phyloP scores from a whole-genome alignment of 73 alveolate genomes.

The Uronychia setigera region DNA sequence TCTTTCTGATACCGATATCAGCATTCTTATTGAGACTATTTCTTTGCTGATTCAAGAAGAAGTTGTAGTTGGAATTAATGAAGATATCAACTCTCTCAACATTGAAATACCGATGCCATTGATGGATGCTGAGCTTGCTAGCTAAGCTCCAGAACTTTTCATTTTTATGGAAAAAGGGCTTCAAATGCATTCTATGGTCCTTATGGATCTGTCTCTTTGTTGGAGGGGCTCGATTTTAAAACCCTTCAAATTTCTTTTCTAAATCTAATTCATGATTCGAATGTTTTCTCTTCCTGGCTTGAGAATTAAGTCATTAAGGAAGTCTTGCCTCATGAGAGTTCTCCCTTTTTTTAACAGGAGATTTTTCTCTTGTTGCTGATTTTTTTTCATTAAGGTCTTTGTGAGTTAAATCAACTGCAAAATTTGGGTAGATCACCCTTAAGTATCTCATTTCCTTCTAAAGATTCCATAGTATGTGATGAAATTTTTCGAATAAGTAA shows the following conservation, averaged over 20 bases:
- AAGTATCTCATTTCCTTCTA: background rate
- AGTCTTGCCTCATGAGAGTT: no score
- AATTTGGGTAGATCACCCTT: background rate
- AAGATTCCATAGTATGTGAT: background rate
- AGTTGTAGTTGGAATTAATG: background rate
- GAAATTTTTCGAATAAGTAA: background rate
- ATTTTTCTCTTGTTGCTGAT: no score
- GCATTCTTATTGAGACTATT: background rate
- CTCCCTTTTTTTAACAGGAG: no score
- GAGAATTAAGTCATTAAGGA: no score
- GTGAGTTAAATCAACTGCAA: background rate
- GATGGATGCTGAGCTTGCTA: background rate
- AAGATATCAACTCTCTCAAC: conserved; percentile 8
- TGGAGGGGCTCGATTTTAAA: no score
- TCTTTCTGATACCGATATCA: background rate
- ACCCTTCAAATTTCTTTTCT: no score
- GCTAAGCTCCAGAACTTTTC: background rate
- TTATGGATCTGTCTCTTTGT: no score
- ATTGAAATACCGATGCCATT: conserved; percentile 12
- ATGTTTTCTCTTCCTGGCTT: no score
- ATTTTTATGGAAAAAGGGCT: background rate
- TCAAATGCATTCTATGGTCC: background rate
- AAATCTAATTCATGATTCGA: no score
- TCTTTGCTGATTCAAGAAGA: background rate
- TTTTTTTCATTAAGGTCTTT: no score